These are phyloP conservation scores for Talaromyces verruculosus DNA, from an alignment of 2,329 filamentous ascomycete species.

Conservation along the genomic window DNA sequence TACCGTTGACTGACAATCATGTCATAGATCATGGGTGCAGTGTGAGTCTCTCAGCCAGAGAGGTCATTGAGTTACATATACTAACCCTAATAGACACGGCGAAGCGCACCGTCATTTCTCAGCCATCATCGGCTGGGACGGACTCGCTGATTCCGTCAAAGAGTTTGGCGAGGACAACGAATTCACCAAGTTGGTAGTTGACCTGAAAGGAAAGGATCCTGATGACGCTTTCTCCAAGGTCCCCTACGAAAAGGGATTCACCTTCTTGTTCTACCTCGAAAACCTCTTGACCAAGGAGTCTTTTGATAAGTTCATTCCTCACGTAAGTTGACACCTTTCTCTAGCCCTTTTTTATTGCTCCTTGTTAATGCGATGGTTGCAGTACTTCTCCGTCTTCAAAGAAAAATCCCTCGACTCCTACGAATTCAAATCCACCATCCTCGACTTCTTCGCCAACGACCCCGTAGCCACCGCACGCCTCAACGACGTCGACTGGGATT, in stretches of 20 bases:
- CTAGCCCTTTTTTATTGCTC: too few species aligned
- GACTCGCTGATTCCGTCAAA: slow-evolving; percentile 75
- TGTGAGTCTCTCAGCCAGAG: slow-evolving; percentile 31
- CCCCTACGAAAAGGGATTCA: slow-evolving; percentile 96
- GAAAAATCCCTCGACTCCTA: slow-evolving; percentile 87
- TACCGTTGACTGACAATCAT: slow-evolving; percentile 23
- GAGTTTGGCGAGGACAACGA: slow-evolving; percentile 80
- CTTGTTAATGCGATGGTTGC: neutral
- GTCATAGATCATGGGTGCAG: slow-evolving; percentile 41
- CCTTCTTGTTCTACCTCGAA: slow-evolving; percentile 89
- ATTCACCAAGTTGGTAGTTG: slow-evolving; percentile 87
- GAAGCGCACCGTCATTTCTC: slow-evolving; percentile 88
- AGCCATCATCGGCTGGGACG: slow-evolving; percentile 93
- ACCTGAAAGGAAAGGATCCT: slow-evolving; percentile 86
- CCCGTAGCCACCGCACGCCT: slow-evolving; percentile 61
- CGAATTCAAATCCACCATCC: slow-evolving; percentile 85
- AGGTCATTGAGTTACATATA: neutral
- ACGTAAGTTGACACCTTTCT: slow-evolving; percentile 45
- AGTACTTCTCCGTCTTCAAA: slow-evolving; percentile 83
- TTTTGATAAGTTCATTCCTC: slow-evolving; percentile 92
- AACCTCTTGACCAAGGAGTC: slow-evolving; percentile 78
- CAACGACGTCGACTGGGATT: slow-evolving; percentile 80
- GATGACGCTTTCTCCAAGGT: slow-evolving; percentile 93
- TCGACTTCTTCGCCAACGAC: slow-evolving; percentile 79
- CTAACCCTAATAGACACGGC: slow-evolving; percentile 62